Conservation (phyloP, 441 rosid species). For the Macaranga tanarius region DNA sequence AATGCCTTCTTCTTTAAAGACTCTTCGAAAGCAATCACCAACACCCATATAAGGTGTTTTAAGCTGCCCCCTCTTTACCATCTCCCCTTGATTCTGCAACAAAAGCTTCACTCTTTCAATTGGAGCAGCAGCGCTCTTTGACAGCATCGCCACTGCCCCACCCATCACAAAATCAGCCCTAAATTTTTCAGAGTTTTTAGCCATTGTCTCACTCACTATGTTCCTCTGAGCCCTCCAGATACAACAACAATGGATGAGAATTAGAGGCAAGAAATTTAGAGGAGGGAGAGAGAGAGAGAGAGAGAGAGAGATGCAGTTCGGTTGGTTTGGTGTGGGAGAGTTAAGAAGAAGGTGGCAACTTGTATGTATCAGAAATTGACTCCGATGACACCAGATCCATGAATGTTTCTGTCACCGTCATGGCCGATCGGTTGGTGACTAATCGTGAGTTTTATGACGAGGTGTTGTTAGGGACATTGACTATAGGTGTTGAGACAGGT, state of each 20-base stretch:
- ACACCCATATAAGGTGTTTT: conserved; percentile 60
- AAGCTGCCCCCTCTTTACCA: conserved; percentile 77
- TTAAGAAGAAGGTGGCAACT: no score
- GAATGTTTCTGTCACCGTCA: no score
- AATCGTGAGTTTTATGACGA: no score
- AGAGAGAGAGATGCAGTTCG: not conserved
- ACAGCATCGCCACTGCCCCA: conserved; percentile 68
- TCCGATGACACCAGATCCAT: no score
- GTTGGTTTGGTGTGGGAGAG: no score
- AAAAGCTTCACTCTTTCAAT: conserved; percentile 93
- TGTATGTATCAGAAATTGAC: no score
- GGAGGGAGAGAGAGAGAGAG: not conserved
- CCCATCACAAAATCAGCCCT: conserved; percentile 77
- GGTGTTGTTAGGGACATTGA: no score
- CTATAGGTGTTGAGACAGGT: no score
- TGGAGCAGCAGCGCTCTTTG: conserved; percentile 85
- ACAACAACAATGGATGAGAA: not conserved
- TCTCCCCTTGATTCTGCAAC: conserved; percentile 92
- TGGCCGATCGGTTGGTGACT: no score
- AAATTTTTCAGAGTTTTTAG: conserved; percentile 55
- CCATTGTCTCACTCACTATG: conserved; percentile 17
- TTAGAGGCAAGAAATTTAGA: not conserved
- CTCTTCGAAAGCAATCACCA: conserved; percentile 66
- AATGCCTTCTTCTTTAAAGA: conserved; percentile 74
- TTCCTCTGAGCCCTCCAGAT: conserved; percentile 26